Conservation (phyloP, 768 basidiomycete genomes). For the Mycena vulgaris region DNA sequence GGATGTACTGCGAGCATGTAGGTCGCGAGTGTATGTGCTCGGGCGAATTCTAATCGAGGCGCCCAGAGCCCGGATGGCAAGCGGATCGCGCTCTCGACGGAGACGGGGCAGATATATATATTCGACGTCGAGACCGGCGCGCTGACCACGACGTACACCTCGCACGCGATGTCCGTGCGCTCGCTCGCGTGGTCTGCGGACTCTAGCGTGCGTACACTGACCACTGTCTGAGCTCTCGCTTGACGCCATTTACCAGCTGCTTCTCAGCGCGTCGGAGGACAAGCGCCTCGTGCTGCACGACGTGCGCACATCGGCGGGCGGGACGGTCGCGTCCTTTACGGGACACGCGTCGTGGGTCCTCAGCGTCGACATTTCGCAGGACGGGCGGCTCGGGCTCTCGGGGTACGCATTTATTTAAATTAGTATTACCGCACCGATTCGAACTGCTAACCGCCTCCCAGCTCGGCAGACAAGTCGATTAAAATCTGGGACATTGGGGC, state of each 20-base stretch:
- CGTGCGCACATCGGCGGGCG: slow-evolving; percentile 72
- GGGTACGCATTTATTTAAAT: slow-evolving; percentile 74
- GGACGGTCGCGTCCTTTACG: slow-evolving; percentile 87
- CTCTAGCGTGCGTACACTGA: slow-evolving; percentile 75
- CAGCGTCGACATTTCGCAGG: slow-evolving; percentile 85
- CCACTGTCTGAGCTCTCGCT: not conserved
- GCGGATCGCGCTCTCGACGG: slow-evolving; percentile 85
- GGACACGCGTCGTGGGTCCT: slow-evolving; percentile 96
- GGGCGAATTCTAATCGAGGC: not conserved
- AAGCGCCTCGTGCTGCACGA: slow-evolving; percentile 93
- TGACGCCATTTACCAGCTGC: slow-evolving; percentile 65
- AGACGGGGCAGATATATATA: slow-evolving; percentile 90
- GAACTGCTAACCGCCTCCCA: slow-evolving; percentile 48
- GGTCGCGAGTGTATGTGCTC: slow-evolving; percentile 44
- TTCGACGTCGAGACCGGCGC: slow-evolving; percentile 83
- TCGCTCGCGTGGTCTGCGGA: slow-evolving; percentile 93
- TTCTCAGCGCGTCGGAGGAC: slow-evolving; percentile 94
- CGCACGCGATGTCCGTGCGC: slow-evolving; percentile 93
- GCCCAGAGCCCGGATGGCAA: slow-evolving; percentile 90
- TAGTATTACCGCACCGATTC: too few species aligned
- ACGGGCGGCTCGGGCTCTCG: slow-evolving; percentile 83
- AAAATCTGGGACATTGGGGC: slow-evolving; percentile 91
- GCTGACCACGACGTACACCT: slow-evolving; percentile 80
- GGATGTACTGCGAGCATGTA: slow-evolving; percentile 82
- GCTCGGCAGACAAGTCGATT: slow-evolving; percentile 88